Conservation (phyloP, 306 rosid genomes). For the Quercus variabilis region DNA sequence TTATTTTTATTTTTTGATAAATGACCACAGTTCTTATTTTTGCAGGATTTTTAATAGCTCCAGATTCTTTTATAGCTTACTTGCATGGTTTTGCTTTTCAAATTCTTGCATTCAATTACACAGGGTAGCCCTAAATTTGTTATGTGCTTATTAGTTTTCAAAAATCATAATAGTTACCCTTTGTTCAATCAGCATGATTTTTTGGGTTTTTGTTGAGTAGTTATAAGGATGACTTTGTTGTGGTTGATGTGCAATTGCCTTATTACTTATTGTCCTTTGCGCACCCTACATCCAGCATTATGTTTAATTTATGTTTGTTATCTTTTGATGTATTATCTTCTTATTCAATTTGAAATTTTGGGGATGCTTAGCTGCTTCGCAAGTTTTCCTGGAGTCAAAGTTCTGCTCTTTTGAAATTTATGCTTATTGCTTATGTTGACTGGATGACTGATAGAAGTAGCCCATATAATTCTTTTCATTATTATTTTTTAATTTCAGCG, state of each 20-base stretch:
- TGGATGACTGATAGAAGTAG: constrained; percentile 10
- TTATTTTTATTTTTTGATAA: too few relatives aligned
- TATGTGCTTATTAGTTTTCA: neutral
- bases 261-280: neutral
- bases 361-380: neutral
- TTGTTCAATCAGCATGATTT: neutral
- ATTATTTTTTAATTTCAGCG: constrained; percentile 60
- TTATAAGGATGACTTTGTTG: neutral
- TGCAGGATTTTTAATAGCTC: neutral
- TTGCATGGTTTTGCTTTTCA: neutral
- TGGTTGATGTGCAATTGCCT: neutral
- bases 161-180: neutral
- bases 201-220: neutral
- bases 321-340: neutral
- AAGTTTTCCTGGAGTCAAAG: constrained; percentile 2
- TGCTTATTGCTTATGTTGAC: neutral
- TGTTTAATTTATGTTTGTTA: constrained; percentile 4
- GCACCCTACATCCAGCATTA: neutral
- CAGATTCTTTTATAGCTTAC: neutral
- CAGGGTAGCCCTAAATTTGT: neutral
- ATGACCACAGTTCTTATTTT: neutral
- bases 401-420: neutral
- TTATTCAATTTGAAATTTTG: constrained; percentile 3
- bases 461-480: constrained; percentile 3
- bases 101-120: neutral